phyloP scores from a whole-genome alignment of 139 green algal genomes.

The Dunaliella primolecta region DNA sequence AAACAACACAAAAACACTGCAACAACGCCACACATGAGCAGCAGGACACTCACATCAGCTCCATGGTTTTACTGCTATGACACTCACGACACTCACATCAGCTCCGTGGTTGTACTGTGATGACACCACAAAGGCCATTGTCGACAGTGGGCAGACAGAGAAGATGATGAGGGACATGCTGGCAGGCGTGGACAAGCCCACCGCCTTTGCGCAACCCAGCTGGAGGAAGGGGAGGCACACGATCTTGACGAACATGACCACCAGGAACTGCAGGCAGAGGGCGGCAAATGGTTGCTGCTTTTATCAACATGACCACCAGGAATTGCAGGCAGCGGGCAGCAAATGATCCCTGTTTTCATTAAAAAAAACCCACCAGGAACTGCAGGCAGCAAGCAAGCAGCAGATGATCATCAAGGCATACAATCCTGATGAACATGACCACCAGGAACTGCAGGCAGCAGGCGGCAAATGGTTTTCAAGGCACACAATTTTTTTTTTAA shows the following conservation, averaged over 20 bases:
- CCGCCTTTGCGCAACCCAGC: slow-evolving; percentile 19
- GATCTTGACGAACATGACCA: slow-evolving; percentile 21
- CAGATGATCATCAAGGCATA: too few species aligned
- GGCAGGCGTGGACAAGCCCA: neutral
- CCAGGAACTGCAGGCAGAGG: slow-evolving; percentile 5
- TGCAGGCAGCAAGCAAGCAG: neutral
- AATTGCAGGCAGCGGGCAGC: slow-evolving; percentile 1
- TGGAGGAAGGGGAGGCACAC: slow-evolving; percentile 15
- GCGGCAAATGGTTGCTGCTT: slow-evolving; percentile 2
- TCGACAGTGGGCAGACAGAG: slow-evolving; percentile 24
- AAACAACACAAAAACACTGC: too few species aligned
- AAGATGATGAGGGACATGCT: slow-evolving; percentile 27
- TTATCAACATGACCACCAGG: slow-evolving; percentile 1
- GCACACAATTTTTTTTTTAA: too few species aligned
- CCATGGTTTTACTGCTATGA: slow-evolving; percentile 29
- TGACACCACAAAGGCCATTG: slow-evolving; percentile 22
- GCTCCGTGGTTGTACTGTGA: slow-evolving; percentile 22
- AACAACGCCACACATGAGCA: too few species aligned
- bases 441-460: slow-evolving; percentile 4
- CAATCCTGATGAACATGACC: slow-evolving; percentile 19
- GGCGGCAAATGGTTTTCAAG: too few species aligned
- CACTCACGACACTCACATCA: slow-evolving; percentile 8
- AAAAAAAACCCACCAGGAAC: neutral
- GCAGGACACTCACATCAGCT: slow-evolving; percentile 13
- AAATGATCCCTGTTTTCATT: slow-evolving; percentile 18